Evolutionary conservation across 2,329 filamentous ascomycete genomes (phyloP), one percentile per base, ranked within the genome.

Genomic region (Pseudogymnoascus sp.): DNA sequence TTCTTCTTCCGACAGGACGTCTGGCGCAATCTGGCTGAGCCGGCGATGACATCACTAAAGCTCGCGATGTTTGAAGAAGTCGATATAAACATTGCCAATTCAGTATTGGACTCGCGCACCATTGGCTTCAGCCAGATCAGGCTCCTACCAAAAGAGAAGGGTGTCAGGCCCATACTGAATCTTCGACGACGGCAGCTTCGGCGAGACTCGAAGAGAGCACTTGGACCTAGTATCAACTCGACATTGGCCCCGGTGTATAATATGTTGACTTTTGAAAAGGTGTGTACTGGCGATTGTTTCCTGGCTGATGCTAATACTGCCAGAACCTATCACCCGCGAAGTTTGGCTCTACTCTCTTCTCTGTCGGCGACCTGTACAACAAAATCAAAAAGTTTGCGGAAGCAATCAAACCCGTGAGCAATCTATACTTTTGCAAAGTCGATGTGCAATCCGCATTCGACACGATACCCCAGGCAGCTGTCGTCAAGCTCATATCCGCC

Each of bases 1-100:
- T 96, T 96, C 74, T 99, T 91, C 76, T 97, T 97, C 72, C 89
- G 93, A 3, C 95, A 99, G 67, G 95, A 99, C 74, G 81, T 95
- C 8, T 99, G 95, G 95, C 85, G 84, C 60, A 82, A 82, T 42
- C 75, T 97, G 36, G 85, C 88, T 1, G 87, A 93, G 68, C 89
- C 92, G 5, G 85, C 88, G 0, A 78, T 97, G 72, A 74, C 80
- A 0, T 77, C 77, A 0, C 77, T 97, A 21, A 95, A 89, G 71
- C 68, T 77, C 1, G 82, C 77, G 7, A 91, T 96, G 83, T 91
- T 97, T 66, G 88, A 95, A 67, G 89, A 95, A 69, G 77, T 97
- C 42, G 84, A 82, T 43, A 71, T 80, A 0, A 78, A 80, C 0
- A 78, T 82, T 8, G 87, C 87, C 0, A 76, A 79, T 18, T 77